Base-by-base conservation (phyloP, 768 basidiomycete genomes). In the Trametes punicea region DNA sequence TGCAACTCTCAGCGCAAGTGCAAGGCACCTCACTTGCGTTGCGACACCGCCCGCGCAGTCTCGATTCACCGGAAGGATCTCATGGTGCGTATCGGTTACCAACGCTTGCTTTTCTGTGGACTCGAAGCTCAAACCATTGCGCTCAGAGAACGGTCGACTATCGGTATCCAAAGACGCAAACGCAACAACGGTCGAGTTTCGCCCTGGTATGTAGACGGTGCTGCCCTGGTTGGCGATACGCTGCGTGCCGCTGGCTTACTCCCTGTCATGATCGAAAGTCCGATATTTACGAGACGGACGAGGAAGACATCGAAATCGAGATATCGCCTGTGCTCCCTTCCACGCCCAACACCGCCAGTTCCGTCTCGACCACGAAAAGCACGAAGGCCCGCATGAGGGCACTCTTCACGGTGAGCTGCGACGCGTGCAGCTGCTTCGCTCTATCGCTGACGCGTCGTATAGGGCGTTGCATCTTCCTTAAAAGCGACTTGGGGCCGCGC, bases 231-330 rank as follows among this genome's bases (percentile, higher is more conserved):
- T 16, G 11, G 9, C 16, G 21, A 10, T 25, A 11, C 16, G 52
- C 13, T 11, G 8, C 45, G 15, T 20, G 3, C 2, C 18, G 44
- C 38, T 38, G 20, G 23, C 40, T 10, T 31, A 41, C 18, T 3
- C 21, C 11, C 36, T 20, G 8, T 30, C 25, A 1, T 38, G 29
- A 15, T 27, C 16, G 16, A 3, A 23, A 65, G 62, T 63, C 64
- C 15, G 64, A 65, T 30, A 65, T 65, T 41, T 61, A 55, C n/a
- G 64, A 65, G 49, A 52, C 42, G 16, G 60, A 63, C 56, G 62
- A 65, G 36, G 53, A 60, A 18, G 64, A 57, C 25, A 44, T 60
- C 38, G 53, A 60, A 41, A 54, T 65, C 41, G 61, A 62, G 44
- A 51, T 63, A 41, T 63, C 62, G 7, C 51, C 59, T 5, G 39